These are phyloP conservation scores for Staphylotrichum tortipilum DNA, from an alignment of 495 filamentous ascomycete genomes.

Conservation along the genomic window DNA sequence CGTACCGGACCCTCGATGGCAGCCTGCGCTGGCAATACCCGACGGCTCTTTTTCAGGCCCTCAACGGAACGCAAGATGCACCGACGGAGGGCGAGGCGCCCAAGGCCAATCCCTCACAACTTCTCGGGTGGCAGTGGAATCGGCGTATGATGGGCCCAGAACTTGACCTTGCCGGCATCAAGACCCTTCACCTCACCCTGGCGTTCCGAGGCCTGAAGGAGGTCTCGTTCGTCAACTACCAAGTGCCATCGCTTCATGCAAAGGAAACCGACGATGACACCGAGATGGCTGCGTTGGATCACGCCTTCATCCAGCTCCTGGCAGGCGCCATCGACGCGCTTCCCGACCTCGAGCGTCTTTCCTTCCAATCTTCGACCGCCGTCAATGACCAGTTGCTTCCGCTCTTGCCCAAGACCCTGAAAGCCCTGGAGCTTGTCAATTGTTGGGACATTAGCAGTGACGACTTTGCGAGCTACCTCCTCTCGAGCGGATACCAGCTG, in stretches of 20 bases:
- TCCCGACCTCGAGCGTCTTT: constrained; percentile 51
- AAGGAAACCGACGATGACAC: constrained; percentile 16
- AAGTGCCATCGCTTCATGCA: constrained; percentile 34
- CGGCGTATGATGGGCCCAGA: constrained; percentile 47
- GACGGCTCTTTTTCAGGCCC: constrained; percentile 46
- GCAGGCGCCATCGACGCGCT: constrained; percentile 51
- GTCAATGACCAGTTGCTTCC: constrained; percentile 51
- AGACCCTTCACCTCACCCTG: constrained; percentile 47
- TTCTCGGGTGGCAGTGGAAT: constrained; percentile 75
- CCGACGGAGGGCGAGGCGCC: background rate
- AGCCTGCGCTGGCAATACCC: constrained; percentile 57
- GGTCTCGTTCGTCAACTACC: constrained; percentile 57
- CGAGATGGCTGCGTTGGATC: constrained; percentile 24
- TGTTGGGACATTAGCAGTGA: constrained; percentile 59
- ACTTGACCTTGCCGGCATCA: constrained; percentile 36
- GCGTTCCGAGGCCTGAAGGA: constrained; percentile 52
- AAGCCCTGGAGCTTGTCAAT: constrained; percentile 61
- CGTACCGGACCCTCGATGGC: constrained; percentile 41
- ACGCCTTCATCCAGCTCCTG: constrained; percentile 39
- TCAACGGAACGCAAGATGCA: constrained; percentile 24
- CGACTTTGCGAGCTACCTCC: constrained; percentile 51
- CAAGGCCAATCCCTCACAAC: constrained; percentile 19
- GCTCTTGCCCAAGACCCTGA: constrained; percentile 53
- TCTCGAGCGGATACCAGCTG: constrained; percentile 52
- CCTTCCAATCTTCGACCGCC: constrained; percentile 60